These are phyloP conservation scores for Boletus sp. DNA, from an alignment of 768 basidiomycete genomes.

Conservation along the genomic window DNA sequence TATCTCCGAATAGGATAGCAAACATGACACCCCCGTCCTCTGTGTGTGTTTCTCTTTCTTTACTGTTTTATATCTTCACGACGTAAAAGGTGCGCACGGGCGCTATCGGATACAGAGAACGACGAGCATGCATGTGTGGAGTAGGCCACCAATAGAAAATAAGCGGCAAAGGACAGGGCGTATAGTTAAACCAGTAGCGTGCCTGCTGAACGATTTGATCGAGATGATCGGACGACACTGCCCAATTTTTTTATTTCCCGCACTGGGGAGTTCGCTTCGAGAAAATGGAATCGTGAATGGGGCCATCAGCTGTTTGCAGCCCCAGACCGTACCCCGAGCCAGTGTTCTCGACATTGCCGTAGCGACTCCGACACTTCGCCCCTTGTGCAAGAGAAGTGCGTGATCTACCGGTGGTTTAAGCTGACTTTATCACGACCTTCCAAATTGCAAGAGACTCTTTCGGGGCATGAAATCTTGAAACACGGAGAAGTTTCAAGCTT, in stretches of 20 bases:
- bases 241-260: background rate
- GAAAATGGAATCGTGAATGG: slow-evolving; percentile 18
- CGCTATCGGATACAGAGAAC: background rate
- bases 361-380: background rate
- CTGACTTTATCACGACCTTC: slow-evolving; percentile 5
- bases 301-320: background rate
- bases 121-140: background rate
- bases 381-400: background rate
- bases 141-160: slow-evolving; percentile 4
- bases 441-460: slow-evolving; percentile 1
- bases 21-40: slow-evolving; percentile 11
- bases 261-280: slow-evolving; percentile 6
- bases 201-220: slow-evolving; percentile 1
- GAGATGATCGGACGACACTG: slow-evolving; percentile 4
- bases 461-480: slow-evolving; percentile 28
- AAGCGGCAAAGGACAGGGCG: background rate
- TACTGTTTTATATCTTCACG: slow-evolving; percentile 6
- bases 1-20: slow-evolving; percentile 23
- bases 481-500: slow-evolving; percentile 25
- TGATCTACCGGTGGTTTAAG: slow-evolving; percentile 1
- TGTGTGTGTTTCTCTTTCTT: background rate
- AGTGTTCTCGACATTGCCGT: slow-evolving; percentile 24
- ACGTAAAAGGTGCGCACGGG: slow-evolving; percentile 22
- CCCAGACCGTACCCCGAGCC: background rate
- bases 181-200: slow-evolving; percentile 1